Evolutionary conservation across 768 basidiomycete genomes (phyloP).

Genomic region (Kwoniella heveanensis): DNA sequence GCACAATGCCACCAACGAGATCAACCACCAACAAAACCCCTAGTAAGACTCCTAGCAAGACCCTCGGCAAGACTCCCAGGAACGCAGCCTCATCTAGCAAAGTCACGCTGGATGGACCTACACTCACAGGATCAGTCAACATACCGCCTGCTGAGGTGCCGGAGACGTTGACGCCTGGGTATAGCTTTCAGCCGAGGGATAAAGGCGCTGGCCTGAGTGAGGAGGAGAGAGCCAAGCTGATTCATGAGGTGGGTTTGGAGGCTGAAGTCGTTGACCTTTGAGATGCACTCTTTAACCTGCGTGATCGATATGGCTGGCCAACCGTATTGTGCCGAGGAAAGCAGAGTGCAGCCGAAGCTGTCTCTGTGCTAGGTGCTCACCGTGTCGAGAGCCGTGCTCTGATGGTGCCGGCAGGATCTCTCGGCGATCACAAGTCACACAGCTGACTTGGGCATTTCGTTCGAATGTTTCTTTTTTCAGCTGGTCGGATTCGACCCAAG

Average conservation of each 20-base stretch:
- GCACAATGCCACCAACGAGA: conserved; percentile 11
- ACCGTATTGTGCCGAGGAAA: too few species aligned
- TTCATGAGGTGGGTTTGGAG: conserved; percentile 47
- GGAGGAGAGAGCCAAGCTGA: conserved; percentile 37
- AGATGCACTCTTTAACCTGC: too few species aligned
- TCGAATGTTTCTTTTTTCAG: too few species aligned
- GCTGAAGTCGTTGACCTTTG: too few species aligned
- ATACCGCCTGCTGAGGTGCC: conserved; percentile 33
- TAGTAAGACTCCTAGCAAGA: conserved; percentile 10
- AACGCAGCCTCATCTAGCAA: conserved; percentile 29
- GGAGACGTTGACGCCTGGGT: conserved; percentile 42
- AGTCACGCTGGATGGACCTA: conserved; percentile 13
- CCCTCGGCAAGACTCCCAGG: conserved; percentile 8
- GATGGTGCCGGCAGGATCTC: too few species aligned
- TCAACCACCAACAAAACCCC: conserved; percentile 12
- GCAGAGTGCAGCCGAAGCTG: too few species aligned
- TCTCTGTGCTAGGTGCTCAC: too few species aligned
- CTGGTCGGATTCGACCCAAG: conserved; percentile 83
- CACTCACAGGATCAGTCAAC: background rate
- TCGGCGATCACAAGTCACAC: too few species aligned
- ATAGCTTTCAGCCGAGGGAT: conserved; percentile 8
- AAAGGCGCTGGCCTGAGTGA: conserved; percentile 21
- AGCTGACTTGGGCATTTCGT: too few species aligned
- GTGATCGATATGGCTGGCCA: too few species aligned
- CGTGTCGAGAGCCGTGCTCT: too few species aligned